A percentile compares a stretch with the other conserved stretches of the same genome.
phyloP scores from a whole-genome alignment of 352 stramenopile species.

The Phytophthora uliginosa region DNA sequence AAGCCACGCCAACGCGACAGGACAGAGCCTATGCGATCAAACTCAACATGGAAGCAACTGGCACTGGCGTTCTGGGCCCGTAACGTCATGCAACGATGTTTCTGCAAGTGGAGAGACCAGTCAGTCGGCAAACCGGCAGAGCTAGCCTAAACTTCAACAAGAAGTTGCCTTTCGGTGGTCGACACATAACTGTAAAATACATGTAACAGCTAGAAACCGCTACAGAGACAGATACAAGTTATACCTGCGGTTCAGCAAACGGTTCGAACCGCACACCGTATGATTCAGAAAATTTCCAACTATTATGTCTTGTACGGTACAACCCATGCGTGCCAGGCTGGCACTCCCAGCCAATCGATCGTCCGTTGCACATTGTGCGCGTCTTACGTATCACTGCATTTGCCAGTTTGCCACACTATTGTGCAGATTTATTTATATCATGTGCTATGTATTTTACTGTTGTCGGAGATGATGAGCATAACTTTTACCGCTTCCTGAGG shows the following conservation, averaged over 20 bases:
- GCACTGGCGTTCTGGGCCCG: conserved; percentile 36
- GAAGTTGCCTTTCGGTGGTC: conserved; percentile 34
- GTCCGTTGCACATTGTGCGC: background rate
- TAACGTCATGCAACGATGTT: conserved; percentile 18
- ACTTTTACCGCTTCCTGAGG: conserved; percentile 51
- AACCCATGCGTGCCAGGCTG: background rate
- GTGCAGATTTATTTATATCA: too few relatives aligned
- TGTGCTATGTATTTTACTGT: background rate
- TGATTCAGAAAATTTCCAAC: too few relatives aligned
- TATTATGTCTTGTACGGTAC: conserved; percentile 29
- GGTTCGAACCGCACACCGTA: conserved; percentile 29
- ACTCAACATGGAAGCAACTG: conserved; percentile 3
- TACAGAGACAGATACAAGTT: background rate
- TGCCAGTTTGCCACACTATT: too few relatives aligned
- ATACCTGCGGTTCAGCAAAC: conserved; percentile 10
- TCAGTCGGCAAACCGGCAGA: conserved; percentile 1
- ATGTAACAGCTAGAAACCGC: conserved; percentile 19
- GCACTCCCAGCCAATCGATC: conserved; percentile 18
- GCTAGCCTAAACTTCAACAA: conserved; percentile 1
- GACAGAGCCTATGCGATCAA: background rate
- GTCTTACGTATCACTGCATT: background rate
- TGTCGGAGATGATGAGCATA: conserved; percentile 48
- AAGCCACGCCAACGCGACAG: background rate
- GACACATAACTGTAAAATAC: conserved; percentile 7
- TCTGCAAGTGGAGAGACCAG: conserved; percentile 19